Conservation (phyloP, 768 basidiomycete genomes). For the Termitomyces sp. region DNA sequence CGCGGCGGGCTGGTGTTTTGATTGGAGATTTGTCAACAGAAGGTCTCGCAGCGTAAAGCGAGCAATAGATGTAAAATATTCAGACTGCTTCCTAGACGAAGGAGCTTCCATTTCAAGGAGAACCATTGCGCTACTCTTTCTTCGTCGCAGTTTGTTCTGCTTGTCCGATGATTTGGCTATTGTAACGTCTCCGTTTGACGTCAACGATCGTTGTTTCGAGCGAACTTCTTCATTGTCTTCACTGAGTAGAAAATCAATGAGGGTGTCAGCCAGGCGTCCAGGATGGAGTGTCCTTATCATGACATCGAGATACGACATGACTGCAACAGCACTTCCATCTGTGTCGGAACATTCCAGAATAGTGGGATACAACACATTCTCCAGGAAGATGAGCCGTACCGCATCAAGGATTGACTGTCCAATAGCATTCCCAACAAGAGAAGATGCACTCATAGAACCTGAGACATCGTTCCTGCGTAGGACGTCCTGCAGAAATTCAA, state of each 20-base stretch:
- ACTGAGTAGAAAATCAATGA: conserved; percentile 77
- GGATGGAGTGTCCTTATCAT: conserved; percentile 72
- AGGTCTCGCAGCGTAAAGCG: conserved; percentile 92
- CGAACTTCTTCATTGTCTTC: conserved; percentile 73
- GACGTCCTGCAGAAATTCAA: conserved; percentile 91
- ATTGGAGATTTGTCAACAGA: conserved; percentile 71
- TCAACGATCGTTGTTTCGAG: conserved; percentile 31
- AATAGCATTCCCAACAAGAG: conserved; percentile 73
- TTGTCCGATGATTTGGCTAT: conserved; percentile 30
- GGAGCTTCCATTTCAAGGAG: conserved; percentile 83
- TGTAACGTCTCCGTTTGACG: conserved; percentile 33
- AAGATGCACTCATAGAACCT: conserved; percentile 50
- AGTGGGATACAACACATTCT: conserved; percentile 90
- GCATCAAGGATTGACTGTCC: conserved; percentile 80
- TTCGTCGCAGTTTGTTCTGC: conserved; percentile 43
- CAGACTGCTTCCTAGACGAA: conserved; percentile 60
- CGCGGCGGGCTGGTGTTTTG: conserved; percentile 54
- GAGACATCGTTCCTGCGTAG: conserved; percentile 57
- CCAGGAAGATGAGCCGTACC: conserved; percentile 80
- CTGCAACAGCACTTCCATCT: conserved; percentile 95
- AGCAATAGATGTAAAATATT: conserved; percentile 83
- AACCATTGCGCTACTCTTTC: conserved; percentile 89
- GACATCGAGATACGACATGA: conserved; percentile 92
- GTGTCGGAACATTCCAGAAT: conserved; percentile 87
- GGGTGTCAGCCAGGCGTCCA: conserved; percentile 60